Evolutionary conservation across 495 filamentous ascomycete species (phyloP).

Genomic region (Penicillium turbatum): DNA sequence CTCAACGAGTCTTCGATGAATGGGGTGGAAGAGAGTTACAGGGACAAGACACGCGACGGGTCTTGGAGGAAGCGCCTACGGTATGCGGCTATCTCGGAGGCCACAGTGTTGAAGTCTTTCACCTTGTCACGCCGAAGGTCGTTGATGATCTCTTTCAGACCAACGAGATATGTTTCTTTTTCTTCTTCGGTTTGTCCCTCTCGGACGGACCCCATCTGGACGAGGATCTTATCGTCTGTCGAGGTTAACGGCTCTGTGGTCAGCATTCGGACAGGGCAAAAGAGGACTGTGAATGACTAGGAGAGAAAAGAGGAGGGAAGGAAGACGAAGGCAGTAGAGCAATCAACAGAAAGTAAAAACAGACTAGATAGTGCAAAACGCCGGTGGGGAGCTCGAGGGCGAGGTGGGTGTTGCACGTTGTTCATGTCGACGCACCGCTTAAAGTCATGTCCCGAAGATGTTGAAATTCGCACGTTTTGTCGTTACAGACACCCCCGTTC

Average conservation of each 20-base stretch:
- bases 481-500: conserved; percentile 71
- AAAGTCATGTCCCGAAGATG: conserved; percentile 75
- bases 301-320: conserved; percentile 8
- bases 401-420: conserved; percentile 26
- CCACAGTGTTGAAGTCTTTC: conserved; percentile 77
- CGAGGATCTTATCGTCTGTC: conserved; percentile 81
- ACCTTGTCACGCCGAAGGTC: conserved; percentile 68
- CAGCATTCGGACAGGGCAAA: conserved; percentile 50
- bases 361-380: conserved; percentile 8
- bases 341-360: conserved; percentile 10
- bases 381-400: conserved; percentile 9
- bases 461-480: conserved; percentile 64
- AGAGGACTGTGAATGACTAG: conserved; percentile 13
- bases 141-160: conserved; percentile 70
- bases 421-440: conserved; percentile 69
- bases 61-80: conserved; percentile 66
- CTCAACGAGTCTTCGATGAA: not conserved
- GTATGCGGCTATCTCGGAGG: conserved; percentile 74
- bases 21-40: conserved; percentile 32
- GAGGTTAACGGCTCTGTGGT: conserved; percentile 52
- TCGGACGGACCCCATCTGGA: conserved; percentile 69
- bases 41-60: conserved; percentile 43
- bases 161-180: conserved; percentile 65
- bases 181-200: conserved; percentile 69
- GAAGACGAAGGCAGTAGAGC: conserved; percentile 6